Base-by-base conservation (phyloP, 2,329 filamentous ascomycete species). In the Monosporascus cannonballus region DNA sequence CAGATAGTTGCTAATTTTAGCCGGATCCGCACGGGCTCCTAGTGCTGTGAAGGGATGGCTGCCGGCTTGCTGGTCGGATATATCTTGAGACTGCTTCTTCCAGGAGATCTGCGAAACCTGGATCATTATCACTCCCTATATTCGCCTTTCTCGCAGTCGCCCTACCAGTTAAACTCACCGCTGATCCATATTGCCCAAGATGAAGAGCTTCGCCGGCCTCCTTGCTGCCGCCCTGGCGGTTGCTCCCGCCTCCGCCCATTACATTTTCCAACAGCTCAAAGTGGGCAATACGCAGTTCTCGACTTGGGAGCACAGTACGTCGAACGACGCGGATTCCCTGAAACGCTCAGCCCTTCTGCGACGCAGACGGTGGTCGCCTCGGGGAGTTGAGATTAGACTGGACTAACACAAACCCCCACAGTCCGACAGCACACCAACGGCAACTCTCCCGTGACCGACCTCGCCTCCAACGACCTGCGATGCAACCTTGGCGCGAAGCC, bases 341-440 rank as follows among this genome's bases (percentile, higher is more conserved):
- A 34, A 34, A 5, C 30, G 3, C 30, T 5, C 30, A 14, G 3
- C 30, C 30, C 4, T 11, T 9, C 5, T 34, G 30, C 30, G 11
- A 14, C 9, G 9, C 11, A 34, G 9, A 14, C 11, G 11, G 30
- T 14, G 9, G 14, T 34, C 11, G 30, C 30, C 30, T 34, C 30
- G 30, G 30, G 30, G 9, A 14, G 30, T 30, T 34, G 11, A 14
- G 9, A 34, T 34, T 20, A 42, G 18, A 42, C 39, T 42, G 18
- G 22, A 4, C 11, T 42, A 18, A 7, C 48, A 11, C 20, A 24
- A 9, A 11, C 22, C 25, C 47, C 6, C 48, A 59, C 47, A 67
- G 65, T 78, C 59, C 69, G 75, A 47, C 65, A 71, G 55, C 76
- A 77, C 66, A 71, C 65, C 52, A 78, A 77, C 71, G 67, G 71